Evolutionary conservation across 305 asterid species (phyloP), one percentile per base, ranked within the genome.

Genomic region (Lippia alba): DNA sequence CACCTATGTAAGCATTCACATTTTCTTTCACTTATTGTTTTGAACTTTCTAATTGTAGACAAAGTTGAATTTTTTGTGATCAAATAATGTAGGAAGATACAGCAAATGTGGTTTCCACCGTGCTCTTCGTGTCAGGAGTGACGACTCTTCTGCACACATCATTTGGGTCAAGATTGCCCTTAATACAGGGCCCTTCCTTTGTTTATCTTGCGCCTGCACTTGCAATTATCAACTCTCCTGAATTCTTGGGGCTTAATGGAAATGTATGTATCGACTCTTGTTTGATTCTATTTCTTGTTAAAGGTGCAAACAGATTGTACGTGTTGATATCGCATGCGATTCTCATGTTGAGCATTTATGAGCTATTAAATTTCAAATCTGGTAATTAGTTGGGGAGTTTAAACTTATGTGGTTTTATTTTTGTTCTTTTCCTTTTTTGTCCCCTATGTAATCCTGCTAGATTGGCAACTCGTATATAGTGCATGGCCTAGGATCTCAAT

Each of bases 181-280:
- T 95, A 79, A 90, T 95, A 80, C 99, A 95, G 89, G 99, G 99
- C 36, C 96, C 99, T 72, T 95, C 99, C 0, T 95, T 92, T 73
- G 97, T 95, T 72, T 92, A 87, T 83, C 98, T 95, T 73, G 99
- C 99, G 69, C 98, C 99, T 55, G 97, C 89, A 54, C 94, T 95
- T 70, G 98, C 96, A 48, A 86, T 95, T 73, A 90, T 95, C 71
- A 85, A 92, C 80, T 94, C 99, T 73, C 90, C 96, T 4, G 97
- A 94, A 81, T 92, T 87, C 74, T 74, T 90, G 84, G 85, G 87
- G 74, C 86, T 94, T 68, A 87, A 80, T 64, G 94, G 96, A 82
- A 90, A 92, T 85, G 98, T 94, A 86, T 30, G 92, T 83, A 71
- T 72, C 69, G 48, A 7, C 33, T 36, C 50, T 70, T 41, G 30